Evolutionary conservation across 192 early-diverging fungal species (phyloP), one percentile per base, ranked within the genome.

Genomic region (Spizellomyces punctatus): DNA sequence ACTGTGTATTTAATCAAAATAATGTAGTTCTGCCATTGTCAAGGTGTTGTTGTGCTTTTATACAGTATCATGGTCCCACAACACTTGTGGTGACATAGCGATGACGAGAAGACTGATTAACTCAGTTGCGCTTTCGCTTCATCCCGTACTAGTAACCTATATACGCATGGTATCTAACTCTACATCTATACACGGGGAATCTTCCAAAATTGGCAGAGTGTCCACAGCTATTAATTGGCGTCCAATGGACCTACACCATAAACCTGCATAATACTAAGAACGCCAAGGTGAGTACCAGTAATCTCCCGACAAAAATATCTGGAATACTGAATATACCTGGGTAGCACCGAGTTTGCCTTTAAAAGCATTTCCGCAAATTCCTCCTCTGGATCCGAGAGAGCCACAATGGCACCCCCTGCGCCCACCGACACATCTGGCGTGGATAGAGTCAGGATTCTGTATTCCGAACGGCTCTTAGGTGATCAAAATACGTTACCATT

Each of bases 371-470:
- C 96, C 0, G 87, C 83, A 88, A 89, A 97, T 72, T 98, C 96
- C 12, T 85, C 88, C n/a, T 85, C 79, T 0, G 94, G 86, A 73
- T 94, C 88, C 0, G 93, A 95, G 46, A 97, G 77, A n/a, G 89
- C 87, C 0, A 94, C 93, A 59, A 98, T 90, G 1, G 96, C 96
- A 44, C 96, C 96, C 50, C 96, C 96, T 2, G 93, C 95, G 7
- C 96, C 95, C 27, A 96, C 85, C 12, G 91, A 86, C 6, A 96
- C 57, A 21, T 89, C 85, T 72, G 81, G 64, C 46, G 64, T 43
- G 14, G 59, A 17, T 44, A 27, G 0, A 54, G 56, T 27, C 19
- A 43, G 63, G 61, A 19, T 14, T 6, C n/a, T 6, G 61, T 44
- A 0, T 66, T 12, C 6, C 64, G 16, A 66, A 17, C 3, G 47